Conservation (phyloP, 1,139 yeast species). For the Candida labiduridarum region DNA sequence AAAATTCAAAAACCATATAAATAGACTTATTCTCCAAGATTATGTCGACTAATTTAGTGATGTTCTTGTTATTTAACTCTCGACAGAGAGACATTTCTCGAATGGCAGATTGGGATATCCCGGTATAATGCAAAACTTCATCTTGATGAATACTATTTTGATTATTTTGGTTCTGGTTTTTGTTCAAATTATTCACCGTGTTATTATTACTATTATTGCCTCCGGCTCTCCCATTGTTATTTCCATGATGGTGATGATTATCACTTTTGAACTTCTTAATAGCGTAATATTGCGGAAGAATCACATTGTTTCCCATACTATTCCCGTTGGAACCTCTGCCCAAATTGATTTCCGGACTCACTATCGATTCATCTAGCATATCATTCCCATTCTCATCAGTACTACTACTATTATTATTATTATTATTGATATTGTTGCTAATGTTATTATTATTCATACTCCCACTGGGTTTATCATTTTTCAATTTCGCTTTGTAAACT, state of each 20-base stretch:
- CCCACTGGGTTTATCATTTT: slow-evolving; percentile 21
- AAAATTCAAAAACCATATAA: slow-evolving; percentile 93
- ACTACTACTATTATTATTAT: slow-evolving; percentile 1
- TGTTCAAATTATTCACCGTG: slow-evolving; percentile 43
- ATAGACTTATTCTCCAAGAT: slow-evolving; percentile 89
- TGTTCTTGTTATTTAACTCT: slow-evolving; percentile 78
- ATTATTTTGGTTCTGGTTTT: not conserved
- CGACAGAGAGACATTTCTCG: slow-evolving; percentile 95
- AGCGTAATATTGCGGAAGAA: slow-evolving; percentile 54
- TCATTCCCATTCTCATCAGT: slow-evolving; percentile 1
- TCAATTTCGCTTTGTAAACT: slow-evolving; percentile 83
- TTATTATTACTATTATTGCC: slow-evolving; percentile 34
- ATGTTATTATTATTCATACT: not conserved
- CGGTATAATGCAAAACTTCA: slow-evolving; percentile 86
- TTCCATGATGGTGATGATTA: slow-evolving; percentile 54
- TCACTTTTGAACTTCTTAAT: slow-evolving; percentile 95
- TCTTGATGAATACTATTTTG: slow-evolving; percentile 58
- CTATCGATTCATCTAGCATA: slow-evolving; percentile 3
- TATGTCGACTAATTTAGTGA: slow-evolving; percentile 79
- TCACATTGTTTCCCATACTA: not conserved
- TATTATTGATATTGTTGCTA: not conserved
- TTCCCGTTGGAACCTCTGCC: not conserved
- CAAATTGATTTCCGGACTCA: slow-evolving; percentile 1
- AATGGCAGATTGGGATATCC: slow-evolving; percentile 94
- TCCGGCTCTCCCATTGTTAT: slow-evolving; percentile 24